Evolutionary conservation across 73 alveolate species (phyloP).

Genomic region (Chromera velia): DNA sequence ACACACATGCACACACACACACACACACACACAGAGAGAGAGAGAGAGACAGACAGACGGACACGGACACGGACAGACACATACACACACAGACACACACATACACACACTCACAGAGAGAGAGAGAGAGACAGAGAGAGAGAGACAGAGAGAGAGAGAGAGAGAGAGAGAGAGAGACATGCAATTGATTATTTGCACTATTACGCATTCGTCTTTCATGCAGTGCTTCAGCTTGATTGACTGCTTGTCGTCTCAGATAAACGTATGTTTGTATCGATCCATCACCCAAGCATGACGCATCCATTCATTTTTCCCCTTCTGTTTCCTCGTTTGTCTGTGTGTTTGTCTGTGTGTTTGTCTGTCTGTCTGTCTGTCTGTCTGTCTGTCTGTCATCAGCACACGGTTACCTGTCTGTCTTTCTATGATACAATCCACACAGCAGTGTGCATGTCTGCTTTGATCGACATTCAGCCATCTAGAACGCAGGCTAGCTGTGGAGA

Average conservation of each 20-base stretch:
- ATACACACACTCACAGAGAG: no score
- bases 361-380: background rate
- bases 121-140: no score
- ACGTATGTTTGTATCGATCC: background rate
- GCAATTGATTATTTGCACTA: background rate
- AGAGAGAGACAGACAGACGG: background rate
- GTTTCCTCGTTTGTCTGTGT: background rate
- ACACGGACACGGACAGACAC: background rate
- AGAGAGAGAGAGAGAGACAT: background rate
- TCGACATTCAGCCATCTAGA: no score
- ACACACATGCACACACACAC: background rate
- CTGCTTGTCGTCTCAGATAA: background rate
- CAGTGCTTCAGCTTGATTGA: background rate
- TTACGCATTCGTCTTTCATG: background rate
- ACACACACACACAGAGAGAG: background rate
- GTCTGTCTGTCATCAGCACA: background rate
- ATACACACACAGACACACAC: no score
- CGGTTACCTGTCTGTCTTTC: no score
- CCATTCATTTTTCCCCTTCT: background rate
- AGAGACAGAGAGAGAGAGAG: background rate
- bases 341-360: background rate
- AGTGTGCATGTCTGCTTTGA: no score
- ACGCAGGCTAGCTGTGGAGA: no score
- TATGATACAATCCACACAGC: no score
- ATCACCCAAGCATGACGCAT: background rate